Percentiles rank a stretch among this genome's conserved stretches.
phyloP scores from a whole-genome alignment of 345 rosid genomes.

The Eucalyptus globulus region DNA sequence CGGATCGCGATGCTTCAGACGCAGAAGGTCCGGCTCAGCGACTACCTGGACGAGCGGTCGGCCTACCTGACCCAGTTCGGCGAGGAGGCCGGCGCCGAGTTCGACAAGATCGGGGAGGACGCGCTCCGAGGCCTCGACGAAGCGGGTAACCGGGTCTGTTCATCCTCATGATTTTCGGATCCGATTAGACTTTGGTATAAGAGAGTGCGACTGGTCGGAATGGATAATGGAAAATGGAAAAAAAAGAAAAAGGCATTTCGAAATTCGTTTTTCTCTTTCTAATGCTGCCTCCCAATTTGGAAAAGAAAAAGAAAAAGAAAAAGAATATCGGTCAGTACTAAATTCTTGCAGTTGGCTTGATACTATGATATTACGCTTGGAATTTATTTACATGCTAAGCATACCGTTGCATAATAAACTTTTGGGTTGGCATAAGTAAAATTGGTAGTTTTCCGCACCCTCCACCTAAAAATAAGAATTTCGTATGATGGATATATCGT shows the following conservation, averaged over 20 bases:
- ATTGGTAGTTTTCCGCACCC: background rate
- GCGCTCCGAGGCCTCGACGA: conserved; percentile 84
- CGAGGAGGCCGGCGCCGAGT: conserved; percentile 75
- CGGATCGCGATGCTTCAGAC: conserved; percentile 81
- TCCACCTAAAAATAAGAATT: background rate
- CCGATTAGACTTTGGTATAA: background rate
- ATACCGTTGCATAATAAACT: background rate
- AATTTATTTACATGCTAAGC: background rate
- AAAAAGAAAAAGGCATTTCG: background rate
- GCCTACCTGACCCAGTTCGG: conserved; percentile 67
- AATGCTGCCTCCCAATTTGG: background rate
- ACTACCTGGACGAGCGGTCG: conserved; percentile 73
- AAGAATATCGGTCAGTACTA: background rate
- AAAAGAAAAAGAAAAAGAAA: background rate
- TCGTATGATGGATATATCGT: background rate
- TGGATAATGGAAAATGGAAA: no score
- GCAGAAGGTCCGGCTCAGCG: conserved; percentile 78
- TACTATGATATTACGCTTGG: background rate
- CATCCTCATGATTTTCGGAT: background rate
- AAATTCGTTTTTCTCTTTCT: background rate
- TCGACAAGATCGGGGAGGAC: conserved; percentile 84
- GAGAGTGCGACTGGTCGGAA: background rate
- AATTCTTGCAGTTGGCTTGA: background rate
- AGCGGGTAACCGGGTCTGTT: conserved; percentile 72
- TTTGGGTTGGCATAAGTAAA: background rate